A percentile compares a stretch with the other conserved stretches of the same genome.
phyloP scores from a whole-genome alignment of 352 stramenopile species.

The Globisporangium camurandrum region DNA sequence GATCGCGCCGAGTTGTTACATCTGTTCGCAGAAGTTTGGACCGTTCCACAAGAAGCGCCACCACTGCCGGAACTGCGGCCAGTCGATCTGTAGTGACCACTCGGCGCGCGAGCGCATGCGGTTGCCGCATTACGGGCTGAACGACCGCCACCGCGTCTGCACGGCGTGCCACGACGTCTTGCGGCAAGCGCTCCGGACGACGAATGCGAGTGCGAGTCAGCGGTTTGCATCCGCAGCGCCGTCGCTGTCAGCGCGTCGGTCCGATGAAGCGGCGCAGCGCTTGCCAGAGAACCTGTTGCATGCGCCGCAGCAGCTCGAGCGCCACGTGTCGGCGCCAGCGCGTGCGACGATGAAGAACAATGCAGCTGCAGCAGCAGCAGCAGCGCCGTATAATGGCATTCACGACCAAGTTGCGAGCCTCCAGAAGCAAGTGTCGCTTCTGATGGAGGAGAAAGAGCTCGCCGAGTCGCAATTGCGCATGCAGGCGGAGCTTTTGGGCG shows the following conservation, averaged over 20 bases:
- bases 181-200: too few species aligned
- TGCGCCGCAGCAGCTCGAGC: conserved; percentile 37
- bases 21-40: conserved; percentile 76
- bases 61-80: conserved; percentile 83
- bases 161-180: conserved; percentile 75
- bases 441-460: conserved; percentile 83
- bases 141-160: conserved; percentile 73
- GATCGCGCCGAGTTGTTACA: conserved; percentile 77
- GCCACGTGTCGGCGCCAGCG: conserved; percentile 67
- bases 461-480: conserved; percentile 65
- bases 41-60: conserved; percentile 76
- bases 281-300: conserved; percentile 3
- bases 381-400: conserved; percentile 34
- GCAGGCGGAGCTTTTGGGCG: conserved; percentile 56
- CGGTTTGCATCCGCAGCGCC: conserved; percentile 4
- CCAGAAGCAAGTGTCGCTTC: conserved; percentile 77
- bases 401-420: conserved; percentile 76
- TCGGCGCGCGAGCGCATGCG: conserved; percentile 76
- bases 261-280: conserved; percentile 34
- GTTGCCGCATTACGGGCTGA: conserved; percentile 75
- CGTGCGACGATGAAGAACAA: conserved; percentile 20
- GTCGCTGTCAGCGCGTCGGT: conserved; percentile 23
- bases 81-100: conserved; percentile 82
- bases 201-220: too few species aligned
- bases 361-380: background rate